phyloP scores from a whole-genome alignment of 192 early-diverging fungal species.

The Nowakowskiella sp. region DNA sequence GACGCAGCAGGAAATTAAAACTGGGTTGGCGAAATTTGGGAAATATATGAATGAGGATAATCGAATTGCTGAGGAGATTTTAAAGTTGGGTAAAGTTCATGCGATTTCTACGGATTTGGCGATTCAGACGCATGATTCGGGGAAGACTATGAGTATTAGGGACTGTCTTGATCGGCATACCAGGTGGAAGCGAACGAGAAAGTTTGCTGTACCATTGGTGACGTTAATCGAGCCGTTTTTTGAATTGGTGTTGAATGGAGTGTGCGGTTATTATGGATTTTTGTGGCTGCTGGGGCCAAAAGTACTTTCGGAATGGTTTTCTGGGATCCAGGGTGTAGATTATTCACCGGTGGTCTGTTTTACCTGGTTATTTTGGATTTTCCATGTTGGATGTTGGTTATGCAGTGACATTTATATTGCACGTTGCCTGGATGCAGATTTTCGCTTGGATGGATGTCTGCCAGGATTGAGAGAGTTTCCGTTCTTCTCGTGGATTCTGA shows the following conservation, averaged over 20 bases:
- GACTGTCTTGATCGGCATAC: constrained; percentile 82
- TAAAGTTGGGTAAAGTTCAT: constrained; percentile 70
- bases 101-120: constrained; percentile 81
- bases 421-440: constrained; percentile 38
- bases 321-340: constrained; percentile 43
- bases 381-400: constrained; percentile 56
- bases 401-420: constrained; percentile 40
- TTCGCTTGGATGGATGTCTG: too few species aligned
- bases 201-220: constrained; percentile 83
- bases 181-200: constrained; percentile 89
- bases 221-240: constrained; percentile 91
- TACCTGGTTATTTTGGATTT: constrained; percentile 42
- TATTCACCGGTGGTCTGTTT: too few species aligned
- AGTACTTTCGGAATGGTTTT: constrained; percentile 59
- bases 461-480: too few species aligned
- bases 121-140: constrained; percentile 64
- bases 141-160: too few species aligned
- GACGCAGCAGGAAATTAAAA: constrained; percentile 66
- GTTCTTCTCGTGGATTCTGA: constrained; percentile 66
- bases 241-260: constrained; percentile 75
- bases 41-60: constrained; percentile 95
- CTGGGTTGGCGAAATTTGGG: constrained; percentile 79
- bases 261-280: too few species aligned
- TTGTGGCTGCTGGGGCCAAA: too few species aligned
- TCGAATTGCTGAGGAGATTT: constrained; percentile 78